Evolutionary conservation across 164 flowering plant species (phyloP).

Genomic region (Nymphaea colorata): DNA sequence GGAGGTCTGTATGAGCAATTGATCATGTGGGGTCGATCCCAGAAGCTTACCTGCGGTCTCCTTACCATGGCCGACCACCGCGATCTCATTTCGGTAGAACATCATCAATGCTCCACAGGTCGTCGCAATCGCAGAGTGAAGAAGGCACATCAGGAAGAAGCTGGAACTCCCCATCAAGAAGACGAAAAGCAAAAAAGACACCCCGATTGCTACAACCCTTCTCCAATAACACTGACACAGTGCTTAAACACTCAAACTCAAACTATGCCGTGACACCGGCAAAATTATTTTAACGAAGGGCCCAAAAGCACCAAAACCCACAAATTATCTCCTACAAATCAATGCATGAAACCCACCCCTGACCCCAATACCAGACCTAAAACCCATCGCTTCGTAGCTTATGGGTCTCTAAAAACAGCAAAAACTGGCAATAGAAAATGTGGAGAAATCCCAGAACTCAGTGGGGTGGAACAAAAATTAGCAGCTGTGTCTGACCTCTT

Average conservation of each 20-base stretch:
- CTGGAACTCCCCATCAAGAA: constrained; percentile 16
- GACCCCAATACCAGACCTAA: no score
- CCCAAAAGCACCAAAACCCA: no score
- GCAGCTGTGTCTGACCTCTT: no score
- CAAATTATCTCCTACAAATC: no score
- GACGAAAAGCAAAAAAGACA: not conserved
- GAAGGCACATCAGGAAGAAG: constrained; percentile 46
- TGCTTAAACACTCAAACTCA: not conserved
- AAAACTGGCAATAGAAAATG: no score
- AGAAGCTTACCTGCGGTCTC: constrained; percentile 54
- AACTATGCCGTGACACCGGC: no score
- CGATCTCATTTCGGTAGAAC: constrained; percentile 52
- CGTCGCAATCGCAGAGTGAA: constrained; percentile 51
- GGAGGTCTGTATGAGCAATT: constrained; percentile 51
- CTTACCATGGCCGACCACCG: constrained; percentile 40
- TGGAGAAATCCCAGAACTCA: no score
- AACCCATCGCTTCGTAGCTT: no score
- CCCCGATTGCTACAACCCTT: not conserved
- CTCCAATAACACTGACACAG: not conserved
- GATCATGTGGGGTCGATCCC: constrained; percentile 71
- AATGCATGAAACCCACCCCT: no score
- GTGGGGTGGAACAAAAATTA: no score
- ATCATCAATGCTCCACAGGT: constrained; percentile 63
- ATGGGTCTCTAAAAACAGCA: no score
- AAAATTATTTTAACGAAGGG: no score